Percentiles rank a stretch among this genome's conserved stretches.
Conservation (phyloP, 1,284 basidiomycete genomes). For the Irpex lacteus region DNA sequence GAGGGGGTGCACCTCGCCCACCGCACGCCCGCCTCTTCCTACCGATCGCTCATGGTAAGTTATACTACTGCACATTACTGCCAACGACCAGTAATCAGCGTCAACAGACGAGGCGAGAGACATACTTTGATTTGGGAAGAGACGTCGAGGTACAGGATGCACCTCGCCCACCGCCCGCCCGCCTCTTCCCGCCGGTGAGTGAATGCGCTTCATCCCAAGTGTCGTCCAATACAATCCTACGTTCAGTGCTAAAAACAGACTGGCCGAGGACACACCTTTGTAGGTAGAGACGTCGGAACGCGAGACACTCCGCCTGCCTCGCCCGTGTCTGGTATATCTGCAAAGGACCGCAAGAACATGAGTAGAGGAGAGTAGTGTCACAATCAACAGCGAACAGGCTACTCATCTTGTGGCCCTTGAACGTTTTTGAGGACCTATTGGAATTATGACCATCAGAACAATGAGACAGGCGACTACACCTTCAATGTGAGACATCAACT, state of each 20-base stretch:
- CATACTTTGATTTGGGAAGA: background rate
- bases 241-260: background rate
- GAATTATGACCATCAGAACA: too few relatives aligned
- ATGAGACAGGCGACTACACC: too few relatives aligned
- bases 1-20: background rate
- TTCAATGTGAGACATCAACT: too few relatives aligned
- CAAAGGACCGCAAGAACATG: background rate
- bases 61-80: too few relatives aligned
- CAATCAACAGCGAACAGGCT: too few relatives aligned
- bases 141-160: background rate
- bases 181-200: background rate
- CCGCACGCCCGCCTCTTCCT: background rate
- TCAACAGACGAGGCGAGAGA: too few relatives aligned
- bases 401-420: background rate
- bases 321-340: background rate
- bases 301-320: background rate
- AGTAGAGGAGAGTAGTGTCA: background rate
- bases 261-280: background rate
- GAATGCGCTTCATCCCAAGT: background rate
- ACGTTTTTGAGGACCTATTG: background rate
- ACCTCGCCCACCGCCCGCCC: background rate
- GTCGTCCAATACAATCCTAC: background rate
- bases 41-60: too few relatives aligned
- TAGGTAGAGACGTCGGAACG: background rate
- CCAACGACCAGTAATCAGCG: too few relatives aligned